Base-by-base conservation (phyloP, 2,329 filamentous ascomycete species). In the Hymenotorrendiella dingleyae region DNA sequence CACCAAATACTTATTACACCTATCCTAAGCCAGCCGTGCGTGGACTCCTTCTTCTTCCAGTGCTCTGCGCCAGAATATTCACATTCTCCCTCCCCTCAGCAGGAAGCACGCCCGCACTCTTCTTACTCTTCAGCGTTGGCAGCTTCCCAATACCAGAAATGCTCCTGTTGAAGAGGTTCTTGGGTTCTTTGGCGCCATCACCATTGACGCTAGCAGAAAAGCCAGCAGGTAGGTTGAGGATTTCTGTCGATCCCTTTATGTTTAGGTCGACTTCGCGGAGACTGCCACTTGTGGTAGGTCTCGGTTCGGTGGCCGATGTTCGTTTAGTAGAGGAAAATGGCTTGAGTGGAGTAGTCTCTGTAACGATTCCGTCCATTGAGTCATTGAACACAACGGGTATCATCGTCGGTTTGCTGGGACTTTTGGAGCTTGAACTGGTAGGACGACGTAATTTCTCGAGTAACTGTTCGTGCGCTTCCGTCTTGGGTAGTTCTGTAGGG, bases 401-500 rank as follows among this genome's bases (percentile, higher is more conserved):
- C 40, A 47, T 54, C 60, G 68, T 42, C 56, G 64, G 42, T 42
- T 55, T 52, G 21, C 45, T 56, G 20, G 54, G 69, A 21, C 53
- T 57, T 22, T 32, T 36, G 16, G 26, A 24, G n/a, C 11, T 21
- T 36, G 56, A 56, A 35, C 47, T 51, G 4, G 53, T 46, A 21
- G 57, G 60, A 22, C 62, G 64, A 55, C 67, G 52, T 29, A 76
- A 55, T 36, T 67, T 66, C 16, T 75, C 70, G 10, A 81, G 66
- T 21, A 84, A 65, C 10, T 63, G 66, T 10, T 81, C 74, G 55
- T 82, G 78, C 1, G 66, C 57, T 56, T 80, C 76, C 0, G 93
- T 97, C 20, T 82, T 80, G 3, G 93, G 93, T 1, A 98, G 72
- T 2, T 74, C 70, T 1, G 77, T 84, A 0, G 88, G 86, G 58